Conservation (phyloP, 2,329 filamentous ascomycete genomes). For the Chalaropsis ovoidea region DNA sequence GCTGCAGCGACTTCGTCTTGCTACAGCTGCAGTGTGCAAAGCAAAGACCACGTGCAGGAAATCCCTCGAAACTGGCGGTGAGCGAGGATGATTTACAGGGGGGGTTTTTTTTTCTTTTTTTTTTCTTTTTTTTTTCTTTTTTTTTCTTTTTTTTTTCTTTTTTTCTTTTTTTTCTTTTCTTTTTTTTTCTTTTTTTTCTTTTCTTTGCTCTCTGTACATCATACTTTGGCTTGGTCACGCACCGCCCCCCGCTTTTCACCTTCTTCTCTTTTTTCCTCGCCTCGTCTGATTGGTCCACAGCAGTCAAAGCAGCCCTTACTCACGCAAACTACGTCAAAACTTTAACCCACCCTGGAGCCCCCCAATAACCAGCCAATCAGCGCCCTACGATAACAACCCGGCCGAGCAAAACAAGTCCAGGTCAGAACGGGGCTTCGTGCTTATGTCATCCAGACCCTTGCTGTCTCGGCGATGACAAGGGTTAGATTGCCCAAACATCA, state of each 20-base stretch:
- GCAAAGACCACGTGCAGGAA: constrained; percentile 12
- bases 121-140: not conserved
- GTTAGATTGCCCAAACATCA: too few relatives aligned
- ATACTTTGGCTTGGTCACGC: too few relatives aligned
- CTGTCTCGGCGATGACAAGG: not conserved
- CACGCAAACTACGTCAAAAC: not conserved
- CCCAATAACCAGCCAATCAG: not conserved
- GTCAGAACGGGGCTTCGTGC: not conserved
- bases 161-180: too few relatives aligned
- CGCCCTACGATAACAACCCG: constrained; percentile 15
- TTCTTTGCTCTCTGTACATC: too few relatives aligned
- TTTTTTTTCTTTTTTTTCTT: not conserved
- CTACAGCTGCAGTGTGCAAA: not conserved
- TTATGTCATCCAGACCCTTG: constrained; percentile 7
- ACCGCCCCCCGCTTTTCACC: too few relatives aligned
- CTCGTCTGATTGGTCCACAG: not conserved
- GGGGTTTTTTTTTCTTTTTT: constrained; percentile 3
- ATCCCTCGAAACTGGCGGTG: constrained; percentile 22
- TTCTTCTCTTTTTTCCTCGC: too few relatives aligned
- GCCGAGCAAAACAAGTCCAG: not conserved
- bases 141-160: too few relatives aligned
- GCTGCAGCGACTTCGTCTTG: not conserved
- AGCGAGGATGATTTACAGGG: not conserved
- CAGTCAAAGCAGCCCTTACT: not conserved
- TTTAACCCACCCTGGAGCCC: not conserved